Base-by-base conservation (phyloP, 768 basidiomycete genomes). In the Vishniacozyma victoriae region DNA sequence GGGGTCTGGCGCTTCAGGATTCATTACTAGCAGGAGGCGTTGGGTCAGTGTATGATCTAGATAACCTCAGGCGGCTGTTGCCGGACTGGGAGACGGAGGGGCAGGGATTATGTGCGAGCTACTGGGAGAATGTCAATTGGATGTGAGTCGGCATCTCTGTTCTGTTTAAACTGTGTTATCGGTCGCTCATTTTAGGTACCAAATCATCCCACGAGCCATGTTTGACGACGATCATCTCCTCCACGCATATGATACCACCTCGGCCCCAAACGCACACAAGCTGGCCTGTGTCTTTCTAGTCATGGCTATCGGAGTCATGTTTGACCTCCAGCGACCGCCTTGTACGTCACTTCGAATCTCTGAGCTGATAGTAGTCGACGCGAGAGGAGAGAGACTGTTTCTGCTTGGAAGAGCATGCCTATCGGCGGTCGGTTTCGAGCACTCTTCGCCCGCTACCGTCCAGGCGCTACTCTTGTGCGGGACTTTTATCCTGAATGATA, bases 61-160 rank as follows among this genome's bases (percentile, higher is more conserved):
- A 58, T 4, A 37, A 50, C 27, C 35, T 70, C 5, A 50, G 61
- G 44, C 39, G 45, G 26, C 40, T 56, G 39, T 35, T 72, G 22
- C 70, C 70, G 3, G 58, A 61, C 16, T 72, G 67, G 59, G 64
- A 70, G n/a, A 33, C 35, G 13, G 65, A 69, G 37, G 58, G 58
- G 5, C 55, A 53, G 31, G 45, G 43, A 2, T 40, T 66, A 37
- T 55, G 55, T 15, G 53, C 60, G 46, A 62, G 50, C 25, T 72
- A 70, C 41, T 70, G 68, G 68, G 67, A 68, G 35, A 72, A 72
- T 46, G 70, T 69, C 16, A 60, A 63, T 36, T 69, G 68, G 68
- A 67, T 67, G 69, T 70, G 40, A 61, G 69, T 64, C 1, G 12
- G 19, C 16, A 9, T 33, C 9, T 9, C 29, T 33, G 29, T 33